phyloP scores from a whole-genome alignment of 345 rosid species.

The Draba incana region DNA sequence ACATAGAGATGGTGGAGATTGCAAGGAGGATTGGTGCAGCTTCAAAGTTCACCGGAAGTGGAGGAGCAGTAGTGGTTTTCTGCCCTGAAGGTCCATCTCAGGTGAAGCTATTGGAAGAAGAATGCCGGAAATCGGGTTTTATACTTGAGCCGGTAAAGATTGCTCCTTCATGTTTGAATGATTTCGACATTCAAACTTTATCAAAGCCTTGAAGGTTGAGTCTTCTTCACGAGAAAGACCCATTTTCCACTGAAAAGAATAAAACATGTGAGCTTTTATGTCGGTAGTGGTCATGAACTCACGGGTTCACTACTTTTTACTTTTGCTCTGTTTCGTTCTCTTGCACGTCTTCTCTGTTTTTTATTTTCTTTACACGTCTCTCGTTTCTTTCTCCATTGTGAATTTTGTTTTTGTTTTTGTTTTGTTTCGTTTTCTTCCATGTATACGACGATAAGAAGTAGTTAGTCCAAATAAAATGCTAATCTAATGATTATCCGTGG shows the following conservation, averaged over 20 bases:
- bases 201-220: constrained; percentile 23
- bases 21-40: constrained; percentile 80
- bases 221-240: not conserved
- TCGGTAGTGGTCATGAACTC: constrained; percentile 5
- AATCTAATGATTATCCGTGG: no score
- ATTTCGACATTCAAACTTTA: constrained; percentile 49
- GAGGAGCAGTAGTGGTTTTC: constrained; percentile 89
- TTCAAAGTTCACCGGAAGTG: constrained; percentile 92
- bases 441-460: no score
- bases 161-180: constrained; percentile 54
- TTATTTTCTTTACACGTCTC: constrained; percentile 3
- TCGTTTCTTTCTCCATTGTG: not conserved
- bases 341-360: not conserved
- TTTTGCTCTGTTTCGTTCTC: no score
- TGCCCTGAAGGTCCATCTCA: constrained; percentile 76
- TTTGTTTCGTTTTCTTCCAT: not conserved
- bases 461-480: no score
- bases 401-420: no score
- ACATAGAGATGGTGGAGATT: constrained; percentile 90
- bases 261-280: constrained; percentile 15
- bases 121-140: constrained; percentile 73
- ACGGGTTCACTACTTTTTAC: no score
- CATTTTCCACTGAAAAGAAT: constrained; percentile 16
- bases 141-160: constrained; percentile 59
- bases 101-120: constrained; percentile 68